These are phyloP conservation scores for Euptelea pleiosperma DNA, from an alignment of 164 flowering plant genomes.

Conservation along the genomic window DNA sequence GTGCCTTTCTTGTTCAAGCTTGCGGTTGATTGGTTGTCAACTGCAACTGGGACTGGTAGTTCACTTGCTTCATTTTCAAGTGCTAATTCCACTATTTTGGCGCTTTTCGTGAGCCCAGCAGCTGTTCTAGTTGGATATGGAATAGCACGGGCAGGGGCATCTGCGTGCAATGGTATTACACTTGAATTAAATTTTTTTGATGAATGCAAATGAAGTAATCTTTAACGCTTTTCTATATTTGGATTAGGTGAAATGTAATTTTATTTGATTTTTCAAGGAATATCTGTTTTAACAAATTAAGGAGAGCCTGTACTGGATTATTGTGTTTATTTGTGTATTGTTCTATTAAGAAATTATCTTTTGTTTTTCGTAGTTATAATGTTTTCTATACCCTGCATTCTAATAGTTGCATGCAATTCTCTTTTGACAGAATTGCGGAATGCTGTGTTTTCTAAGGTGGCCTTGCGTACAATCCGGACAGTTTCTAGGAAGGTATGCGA, in stretches of 20 bases:
- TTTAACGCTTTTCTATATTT: conserved; percentile 13
- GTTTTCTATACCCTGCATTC: not conserved
- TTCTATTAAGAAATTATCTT: no score
- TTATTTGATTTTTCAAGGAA: no score
- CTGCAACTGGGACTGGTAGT: conserved; percentile 50
- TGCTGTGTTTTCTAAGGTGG: conserved; percentile 97
- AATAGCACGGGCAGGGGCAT: conserved; percentile 81
- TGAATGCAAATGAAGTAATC: conserved; percentile 16
- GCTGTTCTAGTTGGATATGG: conserved; percentile 95
- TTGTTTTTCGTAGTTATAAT: not conserved
- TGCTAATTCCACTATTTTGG: conserved; percentile 58
- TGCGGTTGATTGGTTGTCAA: conserved; percentile 92
- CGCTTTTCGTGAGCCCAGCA: conserved; percentile 79
- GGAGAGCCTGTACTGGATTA: no score
- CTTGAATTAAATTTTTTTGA: no score
- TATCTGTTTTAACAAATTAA: no score
- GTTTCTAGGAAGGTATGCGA: conserved; percentile 78
- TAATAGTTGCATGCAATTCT: conserved; percentile 1
- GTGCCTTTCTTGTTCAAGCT: conserved; percentile 95
- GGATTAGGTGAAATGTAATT: not conserved
- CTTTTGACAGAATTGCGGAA: conserved; percentile 71
- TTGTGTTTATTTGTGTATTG: not conserved
- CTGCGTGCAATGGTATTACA: conserved; percentile 89
- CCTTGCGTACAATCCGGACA: conserved; percentile 81
- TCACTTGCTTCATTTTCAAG: conserved; percentile 58